These are phyloP conservation scores for Arachnomyces sp. DNA, from an alignment of 2,329 filamentous ascomycete genomes.

Conservation along the genomic window DNA sequence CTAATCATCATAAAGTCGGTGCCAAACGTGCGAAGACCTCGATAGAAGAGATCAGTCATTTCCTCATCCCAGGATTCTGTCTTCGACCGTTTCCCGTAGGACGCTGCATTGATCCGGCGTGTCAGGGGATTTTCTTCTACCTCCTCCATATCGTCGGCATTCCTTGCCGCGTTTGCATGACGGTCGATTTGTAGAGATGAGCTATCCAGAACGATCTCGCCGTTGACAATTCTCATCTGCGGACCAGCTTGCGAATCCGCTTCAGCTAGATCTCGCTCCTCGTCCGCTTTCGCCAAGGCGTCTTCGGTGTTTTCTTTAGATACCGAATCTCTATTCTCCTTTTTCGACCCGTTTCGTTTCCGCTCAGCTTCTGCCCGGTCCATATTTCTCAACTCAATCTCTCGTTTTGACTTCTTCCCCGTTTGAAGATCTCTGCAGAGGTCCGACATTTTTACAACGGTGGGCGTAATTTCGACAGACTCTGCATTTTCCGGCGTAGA, in stretches of 20 bases:
- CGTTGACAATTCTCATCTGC: conserved; percentile 49
- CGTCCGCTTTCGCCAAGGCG: conserved; percentile 16
- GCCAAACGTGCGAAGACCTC: conserved; percentile 55
- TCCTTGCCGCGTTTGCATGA: conserved; percentile 44
- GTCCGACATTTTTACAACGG: conserved; percentile 51
- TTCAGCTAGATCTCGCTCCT: conserved; percentile 15
- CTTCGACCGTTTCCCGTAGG: conserved; percentile 45
- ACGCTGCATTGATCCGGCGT: conserved; percentile 39
- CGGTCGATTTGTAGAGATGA: conserved; percentile 48
- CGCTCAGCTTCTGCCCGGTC: conserved; percentile 48
- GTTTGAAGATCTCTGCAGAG: conserved; percentile 47
- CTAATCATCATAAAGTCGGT: conserved; percentile 60
- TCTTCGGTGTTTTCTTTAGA: conserved; percentile 22
- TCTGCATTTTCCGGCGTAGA: conserved; percentile 43
- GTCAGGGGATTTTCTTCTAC: conserved; percentile 41
- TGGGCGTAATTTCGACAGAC: conserved; percentile 45
- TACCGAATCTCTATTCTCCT: conserved; percentile 9
- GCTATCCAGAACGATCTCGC: conserved; percentile 49
- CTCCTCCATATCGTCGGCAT: conserved; percentile 39
- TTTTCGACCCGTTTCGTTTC: conserved; percentile 26
- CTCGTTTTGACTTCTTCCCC: conserved; percentile 51
- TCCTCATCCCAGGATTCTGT: conserved; percentile 51
- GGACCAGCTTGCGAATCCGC: conserved; percentile 32
- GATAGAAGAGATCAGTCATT: conserved; percentile 55
- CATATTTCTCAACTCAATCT: conserved; percentile 50